Percentiles rank a stretch among this genome's conserved stretches.
phyloP scores from a whole-genome alignment of 768 basidiomycete genomes.

The Boletellus sp. region DNA sequence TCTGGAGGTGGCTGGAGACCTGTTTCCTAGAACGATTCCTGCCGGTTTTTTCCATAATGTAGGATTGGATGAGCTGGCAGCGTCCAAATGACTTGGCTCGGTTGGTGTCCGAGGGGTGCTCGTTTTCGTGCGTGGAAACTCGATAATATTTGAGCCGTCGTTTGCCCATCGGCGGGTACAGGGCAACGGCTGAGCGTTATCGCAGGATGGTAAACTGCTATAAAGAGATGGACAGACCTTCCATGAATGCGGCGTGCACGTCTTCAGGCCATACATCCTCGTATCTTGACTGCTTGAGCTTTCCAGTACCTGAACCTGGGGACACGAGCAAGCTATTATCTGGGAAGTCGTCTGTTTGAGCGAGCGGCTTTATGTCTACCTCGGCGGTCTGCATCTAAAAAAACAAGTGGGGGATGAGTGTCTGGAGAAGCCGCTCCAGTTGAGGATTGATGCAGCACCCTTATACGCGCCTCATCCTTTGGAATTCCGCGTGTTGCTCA shows the following conservation, averaged over 20 bases:
- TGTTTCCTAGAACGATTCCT: slow-evolving; percentile 38
- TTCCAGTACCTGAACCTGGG: not conserved
- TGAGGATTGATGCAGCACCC: slow-evolving; percentile 1
- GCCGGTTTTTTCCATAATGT: slow-evolving; percentile 36
- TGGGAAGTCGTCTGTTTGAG: slow-evolving; percentile 6
- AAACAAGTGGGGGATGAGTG: slow-evolving; percentile 1
- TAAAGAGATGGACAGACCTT: slow-evolving; percentile 22
- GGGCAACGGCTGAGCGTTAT: slow-evolving; percentile 21
- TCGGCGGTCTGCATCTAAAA: slow-evolving; percentile 21
- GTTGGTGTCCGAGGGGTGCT: slow-evolving; percentile 5
- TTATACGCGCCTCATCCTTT: slow-evolving; percentile 17
- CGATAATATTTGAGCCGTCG: slow-evolving; percentile 34
- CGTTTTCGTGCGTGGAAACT: slow-evolving; percentile 16
- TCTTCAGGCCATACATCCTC: slow-evolving; percentile 35
- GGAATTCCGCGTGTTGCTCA: slow-evolving; percentile 25
- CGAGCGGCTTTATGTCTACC: slow-evolving; percentile 14
- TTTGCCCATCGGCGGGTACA: slow-evolving; percentile 36
- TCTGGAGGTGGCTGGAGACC: slow-evolving; percentile 39
- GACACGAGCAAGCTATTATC: not conserved
- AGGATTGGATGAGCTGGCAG: slow-evolving; percentile 39
- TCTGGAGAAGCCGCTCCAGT: slow-evolving; percentile 2
- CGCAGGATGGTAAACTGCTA: slow-evolving; percentile 2
- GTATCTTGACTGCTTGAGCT: slow-evolving; percentile 31
- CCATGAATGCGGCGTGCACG: slow-evolving; percentile 36
- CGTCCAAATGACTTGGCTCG: slow-evolving; percentile 34